These are phyloP conservation scores for Trametes meyenii DNA, from an alignment of 768 basidiomycete genomes.

Conservation along the genomic window DNA sequence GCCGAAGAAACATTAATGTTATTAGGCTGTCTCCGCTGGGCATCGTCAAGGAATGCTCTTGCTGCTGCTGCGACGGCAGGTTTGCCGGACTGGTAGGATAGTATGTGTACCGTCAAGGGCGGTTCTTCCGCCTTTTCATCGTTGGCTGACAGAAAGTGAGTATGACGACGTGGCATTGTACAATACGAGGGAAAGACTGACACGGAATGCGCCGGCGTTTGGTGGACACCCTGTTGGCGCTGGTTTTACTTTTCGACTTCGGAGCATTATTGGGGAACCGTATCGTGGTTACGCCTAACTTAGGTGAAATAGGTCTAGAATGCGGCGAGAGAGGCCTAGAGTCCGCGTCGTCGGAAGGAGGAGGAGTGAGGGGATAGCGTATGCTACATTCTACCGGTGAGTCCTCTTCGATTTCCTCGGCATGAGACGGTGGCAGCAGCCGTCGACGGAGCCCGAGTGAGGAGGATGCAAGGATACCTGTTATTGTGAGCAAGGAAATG, in stretches of 20 bases:
- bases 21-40: slow-evolving; percentile 14
- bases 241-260: slow-evolving; percentile 10
- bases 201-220: slow-evolving; percentile 30
- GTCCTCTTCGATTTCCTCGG: slow-evolving; percentile 25
- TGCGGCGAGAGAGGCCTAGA: slow-evolving; percentile 66
- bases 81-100: slow-evolving; percentile 65
- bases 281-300: slow-evolving; percentile 28
- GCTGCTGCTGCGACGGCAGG: slow-evolving; percentile 63
- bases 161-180: background rate
- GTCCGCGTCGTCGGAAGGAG: slow-evolving; percentile 69
- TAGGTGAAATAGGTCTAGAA: background rate
- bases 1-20: background rate
- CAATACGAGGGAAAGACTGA: slow-evolving; percentile 11
- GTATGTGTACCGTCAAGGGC: slow-evolving; percentile 53
- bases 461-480: slow-evolving; percentile 25
- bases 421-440: slow-evolving; percentile 25
- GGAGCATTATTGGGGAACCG: background rate
- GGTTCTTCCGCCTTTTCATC: background rate
- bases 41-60: slow-evolving; percentile 43
- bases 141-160: background rate
- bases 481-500: slow-evolving; percentile 25
- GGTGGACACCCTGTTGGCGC: slow-evolving; percentile 11
- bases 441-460: slow-evolving; percentile 44
- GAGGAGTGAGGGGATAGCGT: slow-evolving; percentile 78
- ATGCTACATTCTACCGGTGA: slow-evolving; percentile 52